Evolutionary conservation across 331 rosid species (phyloP).

Genomic region (Arachis monticola): DNA sequence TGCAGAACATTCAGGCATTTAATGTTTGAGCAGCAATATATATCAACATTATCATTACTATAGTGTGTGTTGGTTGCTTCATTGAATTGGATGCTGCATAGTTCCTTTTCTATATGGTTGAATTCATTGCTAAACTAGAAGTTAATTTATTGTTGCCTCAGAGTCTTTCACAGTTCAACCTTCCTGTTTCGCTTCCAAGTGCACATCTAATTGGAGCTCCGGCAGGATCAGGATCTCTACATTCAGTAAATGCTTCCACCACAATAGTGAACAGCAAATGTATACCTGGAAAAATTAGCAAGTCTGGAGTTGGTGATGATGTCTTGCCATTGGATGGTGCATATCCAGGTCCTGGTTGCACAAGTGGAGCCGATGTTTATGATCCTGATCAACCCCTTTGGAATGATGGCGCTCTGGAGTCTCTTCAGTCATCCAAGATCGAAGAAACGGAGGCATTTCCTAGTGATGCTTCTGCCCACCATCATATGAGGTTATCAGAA

Average conservation of each 20-base stretch:
- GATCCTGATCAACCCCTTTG: conserved; percentile 99
- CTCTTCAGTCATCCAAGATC: conserved; percentile 72
- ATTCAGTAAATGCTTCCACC: conserved; percentile 68
- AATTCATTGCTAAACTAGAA: conserved; percentile 36
- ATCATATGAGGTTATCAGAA: conserved; percentile 47
- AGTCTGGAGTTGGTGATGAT: conserved; percentile 70
- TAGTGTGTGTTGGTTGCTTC: background rate
- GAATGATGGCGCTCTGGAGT: conserved; percentile 80
- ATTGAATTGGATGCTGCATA: conserved; percentile 35
- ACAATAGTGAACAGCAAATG: conserved; percentile 69
- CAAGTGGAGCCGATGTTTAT: conserved; percentile 83
- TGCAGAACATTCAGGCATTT: too few relatives aligned
- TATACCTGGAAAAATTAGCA: conserved; percentile 60
- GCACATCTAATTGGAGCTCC: conserved; percentile 75
- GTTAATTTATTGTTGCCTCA: conserved; percentile 43
- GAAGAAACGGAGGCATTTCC: conserved; percentile 73
- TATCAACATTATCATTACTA: conserved; percentile 5
- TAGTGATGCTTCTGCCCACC: conserved; percentile 60
- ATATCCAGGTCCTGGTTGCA: conserved; percentile 67
- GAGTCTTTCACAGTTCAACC: conserved; percentile 99
- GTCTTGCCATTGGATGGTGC: conserved; percentile 68
- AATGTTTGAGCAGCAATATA: too few relatives aligned
- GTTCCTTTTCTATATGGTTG: background rate
- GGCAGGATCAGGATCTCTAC: conserved; percentile 77
- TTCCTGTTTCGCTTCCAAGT: conserved; percentile 90